Conservation (phyloP, 108 stramenopile species). For the Skeletonema grethae region DNA sequence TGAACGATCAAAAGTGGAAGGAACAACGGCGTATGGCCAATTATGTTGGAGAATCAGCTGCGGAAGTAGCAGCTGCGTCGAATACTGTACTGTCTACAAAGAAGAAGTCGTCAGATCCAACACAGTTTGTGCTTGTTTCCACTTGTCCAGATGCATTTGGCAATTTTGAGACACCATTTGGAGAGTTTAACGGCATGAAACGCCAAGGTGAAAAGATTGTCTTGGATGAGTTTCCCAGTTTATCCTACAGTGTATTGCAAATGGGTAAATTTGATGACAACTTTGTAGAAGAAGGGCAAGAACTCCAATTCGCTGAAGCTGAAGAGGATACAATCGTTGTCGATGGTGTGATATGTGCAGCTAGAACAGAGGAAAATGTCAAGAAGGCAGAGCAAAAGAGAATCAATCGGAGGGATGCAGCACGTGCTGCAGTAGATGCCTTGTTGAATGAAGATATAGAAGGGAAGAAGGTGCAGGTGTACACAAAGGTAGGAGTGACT, state of each 20-base stretch:
- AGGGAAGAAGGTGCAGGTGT: slow-evolving; percentile 61
- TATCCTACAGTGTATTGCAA: slow-evolving; percentile 62
- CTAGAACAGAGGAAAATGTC: not conserved
- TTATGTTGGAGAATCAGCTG: not conserved
- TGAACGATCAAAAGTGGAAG: slow-evolving; percentile 40
- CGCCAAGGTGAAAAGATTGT: slow-evolving; percentile 70
- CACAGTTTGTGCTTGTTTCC: slow-evolving; percentile 73
- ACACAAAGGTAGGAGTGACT: slow-evolving; percentile 29
- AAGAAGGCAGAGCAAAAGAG: slow-evolving; percentile 36
- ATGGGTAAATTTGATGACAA: slow-evolving; percentile 80
- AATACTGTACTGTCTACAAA: not conserved
- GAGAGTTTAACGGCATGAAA: slow-evolving; percentile 76
- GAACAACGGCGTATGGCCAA: slow-evolving; percentile 7
- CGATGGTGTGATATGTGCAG: slow-evolving; percentile 20
- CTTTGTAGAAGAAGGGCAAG: slow-evolving; percentile 69
- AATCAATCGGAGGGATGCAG: slow-evolving; percentile 86
- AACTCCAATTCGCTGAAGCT: slow-evolving; percentile 39
- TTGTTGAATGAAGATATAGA: slow-evolving; percentile 61
- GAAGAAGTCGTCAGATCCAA: slow-evolving; percentile 32
- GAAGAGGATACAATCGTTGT: slow-evolving; percentile 33
- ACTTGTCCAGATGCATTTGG: slow-evolving; percentile 62
- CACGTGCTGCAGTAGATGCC: slow-evolving; percentile 71
- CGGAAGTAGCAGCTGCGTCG: not conserved
- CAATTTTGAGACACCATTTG: slow-evolving; percentile 84
- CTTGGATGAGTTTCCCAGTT: slow-evolving; percentile 59